Evolutionary conservation across 352 stramenopile species (phyloP), one percentile per base, ranked within the genome.

Genomic region (Peronospora destructor): DNA sequence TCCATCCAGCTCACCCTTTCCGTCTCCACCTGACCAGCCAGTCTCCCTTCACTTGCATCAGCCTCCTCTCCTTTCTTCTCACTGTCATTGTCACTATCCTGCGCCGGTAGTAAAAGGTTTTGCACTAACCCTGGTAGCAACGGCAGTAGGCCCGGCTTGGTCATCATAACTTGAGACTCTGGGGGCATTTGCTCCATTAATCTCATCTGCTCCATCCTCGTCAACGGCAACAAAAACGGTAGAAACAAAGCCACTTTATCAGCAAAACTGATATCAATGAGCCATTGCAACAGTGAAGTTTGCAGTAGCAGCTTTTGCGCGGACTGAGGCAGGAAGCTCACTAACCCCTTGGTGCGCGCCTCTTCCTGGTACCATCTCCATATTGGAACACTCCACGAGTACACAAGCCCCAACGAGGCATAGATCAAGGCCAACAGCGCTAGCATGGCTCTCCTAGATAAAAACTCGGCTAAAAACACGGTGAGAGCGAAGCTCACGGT

Each of bases 361-460:
- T 87, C 68, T 13, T 83, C 59, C 47, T 83, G 36, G 50, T 89
- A 91, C 82, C 82, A 93, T 41, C 69, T 74, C 75, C 77, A 93
- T 8, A 83, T 42, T 4, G 74, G 75, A 17, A 89, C 73, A 53
- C 67, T 85, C 79, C 79, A 93, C 43, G 82, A 77, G 59, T 93
- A 93, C 16, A 84, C 30, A 10, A 93, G 53, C 1, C 77, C 79
- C 13, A 78, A 45, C 7, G 56, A 73, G 4, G 73, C 79, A 51
- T 93, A 91, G 2, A 56, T 59, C n/a, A 89, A 53, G 13, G 76
- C 61, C 30, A 85, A 66, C 8, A 87, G 45, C 2, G 82, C 78
- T 45, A 93, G 50, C 64, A 82, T 85, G n/a, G 85, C 68, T 35
- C 79, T 66, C 4, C 75, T 66, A 12, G 77, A 87, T 32, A 91